Percentiles rank a stretch among this genome's conserved stretches.
Evolutionary conservation across 2,329 filamentous ascomycete species (phyloP).

Genomic region (Diatrype stigma): DNA sequence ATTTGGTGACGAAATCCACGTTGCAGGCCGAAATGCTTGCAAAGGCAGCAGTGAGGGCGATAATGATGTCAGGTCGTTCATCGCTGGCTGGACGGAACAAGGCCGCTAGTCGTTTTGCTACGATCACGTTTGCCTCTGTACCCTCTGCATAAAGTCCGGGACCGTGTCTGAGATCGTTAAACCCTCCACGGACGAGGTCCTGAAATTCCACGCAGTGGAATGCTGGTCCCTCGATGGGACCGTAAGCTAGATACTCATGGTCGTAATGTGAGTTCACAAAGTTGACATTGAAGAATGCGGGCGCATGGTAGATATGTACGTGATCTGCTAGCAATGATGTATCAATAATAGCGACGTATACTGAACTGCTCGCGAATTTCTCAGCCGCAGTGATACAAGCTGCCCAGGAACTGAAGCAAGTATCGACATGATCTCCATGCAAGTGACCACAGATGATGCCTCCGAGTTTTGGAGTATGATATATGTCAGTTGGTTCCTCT

Average conservation of each 20-base stretch:
- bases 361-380: too few relatives aligned
- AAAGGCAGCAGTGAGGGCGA: background rate
- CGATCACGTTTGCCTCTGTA: background rate
- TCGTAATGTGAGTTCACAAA: background rate
- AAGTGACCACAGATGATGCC: constrained; percentile 1
- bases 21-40: background rate
- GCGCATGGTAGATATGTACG: constrained; percentile 5
- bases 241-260: constrained; percentile 8
- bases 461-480: background rate
- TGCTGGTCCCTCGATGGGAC: constrained; percentile 5
- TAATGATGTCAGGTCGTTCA: background rate
- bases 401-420: constrained; percentile 10
- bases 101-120: background rate
- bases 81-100: background rate
- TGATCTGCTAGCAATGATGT: constrained; percentile 1
- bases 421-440: background rate
- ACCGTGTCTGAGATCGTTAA: background rate
- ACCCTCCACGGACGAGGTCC: background rate
- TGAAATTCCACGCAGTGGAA: constrained; percentile 2
- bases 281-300: background rate
- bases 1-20: background rate
- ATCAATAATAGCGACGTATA: constrained; percentile 5
- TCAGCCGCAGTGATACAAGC: background rate
- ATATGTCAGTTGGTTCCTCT: constrained; percentile 7
- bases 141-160: background rate